A percentile compares a stretch with the other conserved stretches of the same genome.
Conservation (phyloP, 2,329 filamentous ascomycete genomes). For the Clarireedia monteithiana region DNA sequence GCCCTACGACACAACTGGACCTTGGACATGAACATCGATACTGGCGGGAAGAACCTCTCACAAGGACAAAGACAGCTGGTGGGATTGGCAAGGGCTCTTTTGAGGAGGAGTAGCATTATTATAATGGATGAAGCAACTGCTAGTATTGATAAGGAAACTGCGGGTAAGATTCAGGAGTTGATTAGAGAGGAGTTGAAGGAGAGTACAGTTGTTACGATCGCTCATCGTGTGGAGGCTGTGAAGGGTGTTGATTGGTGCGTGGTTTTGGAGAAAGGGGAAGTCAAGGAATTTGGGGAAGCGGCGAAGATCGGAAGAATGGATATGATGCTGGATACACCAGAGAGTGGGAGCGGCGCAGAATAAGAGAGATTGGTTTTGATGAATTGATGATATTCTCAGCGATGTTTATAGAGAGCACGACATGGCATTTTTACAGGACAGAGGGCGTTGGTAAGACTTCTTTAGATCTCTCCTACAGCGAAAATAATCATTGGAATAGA, state of each 20-base stretch:
- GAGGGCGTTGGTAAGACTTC: not conserved
- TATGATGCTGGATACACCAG: not conserved
- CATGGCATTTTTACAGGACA: no score
- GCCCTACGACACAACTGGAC: constrained; percentile 48
- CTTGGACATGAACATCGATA: constrained; percentile 47
- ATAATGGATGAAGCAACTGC: constrained; percentile 62
- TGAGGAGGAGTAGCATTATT: constrained; percentile 52
- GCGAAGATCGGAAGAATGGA: constrained; percentile 6
- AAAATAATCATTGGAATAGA: no score
- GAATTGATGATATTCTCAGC: not conserved
- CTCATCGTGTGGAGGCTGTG: constrained; percentile 56
- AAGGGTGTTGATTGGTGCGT: constrained; percentile 43
- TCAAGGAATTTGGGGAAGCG: constrained; percentile 18
- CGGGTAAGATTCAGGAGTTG: constrained; percentile 44
- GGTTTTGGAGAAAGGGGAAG: constrained; percentile 24
- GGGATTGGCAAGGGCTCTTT: constrained; percentile 53
- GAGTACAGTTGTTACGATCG: constrained; percentile 58
- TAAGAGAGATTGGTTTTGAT: not conserved
- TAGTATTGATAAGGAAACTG: constrained; percentile 55
- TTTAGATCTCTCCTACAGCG: no score
- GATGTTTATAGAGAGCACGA: no score
- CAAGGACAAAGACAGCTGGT: constrained; percentile 61
- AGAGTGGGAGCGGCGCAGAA: not conserved
- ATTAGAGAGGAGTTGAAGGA: constrained; percentile 47
- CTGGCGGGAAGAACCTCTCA: constrained; percentile 52